Evolutionary conservation across 306 rosid species (phyloP).

Genomic region (Cyamopsis tetragonoloba): DNA sequence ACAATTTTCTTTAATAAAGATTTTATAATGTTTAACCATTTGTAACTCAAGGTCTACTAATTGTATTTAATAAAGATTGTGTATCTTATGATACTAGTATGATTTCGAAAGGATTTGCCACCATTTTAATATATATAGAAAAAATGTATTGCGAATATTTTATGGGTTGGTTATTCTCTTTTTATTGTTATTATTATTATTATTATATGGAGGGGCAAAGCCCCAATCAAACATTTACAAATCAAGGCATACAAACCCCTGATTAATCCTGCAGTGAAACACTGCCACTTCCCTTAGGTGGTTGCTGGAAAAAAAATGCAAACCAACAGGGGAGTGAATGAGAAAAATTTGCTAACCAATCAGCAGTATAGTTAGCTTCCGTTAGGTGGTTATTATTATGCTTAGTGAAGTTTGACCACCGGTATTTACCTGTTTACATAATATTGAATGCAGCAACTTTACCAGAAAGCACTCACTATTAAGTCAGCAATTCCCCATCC

Average conservation of each 20-base stretch:
- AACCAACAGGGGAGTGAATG: no score
- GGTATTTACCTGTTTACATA: constrained; percentile 17
- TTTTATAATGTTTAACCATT: no score
- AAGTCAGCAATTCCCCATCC: constrained; percentile 99
- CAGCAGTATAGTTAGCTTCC: not conserved
- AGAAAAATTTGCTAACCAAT: no score
- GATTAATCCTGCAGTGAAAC: no score
- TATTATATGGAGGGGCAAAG: no score
- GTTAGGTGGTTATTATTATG: not conserved
- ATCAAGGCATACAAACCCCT: no score
- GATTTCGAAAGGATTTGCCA: not conserved
- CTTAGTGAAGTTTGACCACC: constrained; percentile 24
- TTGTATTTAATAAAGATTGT: not conserved
- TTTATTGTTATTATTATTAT: no score
- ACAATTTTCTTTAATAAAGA: not conserved
- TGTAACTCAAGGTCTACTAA: no score
- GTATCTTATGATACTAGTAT: not conserved
- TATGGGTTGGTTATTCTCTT: no score
- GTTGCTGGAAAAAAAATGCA: no score
- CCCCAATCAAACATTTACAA: no score
- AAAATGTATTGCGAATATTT: not conserved
- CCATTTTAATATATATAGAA: not conserved
- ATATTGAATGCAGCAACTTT: constrained; percentile 79
- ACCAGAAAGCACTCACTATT: constrained; percentile 93
- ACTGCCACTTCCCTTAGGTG: no score